Percentiles rank a stretch among this genome's conserved stretches.
Conservation (phyloP, 257 asterid genomes). For the Lithospermum erythrorhizon region DNA sequence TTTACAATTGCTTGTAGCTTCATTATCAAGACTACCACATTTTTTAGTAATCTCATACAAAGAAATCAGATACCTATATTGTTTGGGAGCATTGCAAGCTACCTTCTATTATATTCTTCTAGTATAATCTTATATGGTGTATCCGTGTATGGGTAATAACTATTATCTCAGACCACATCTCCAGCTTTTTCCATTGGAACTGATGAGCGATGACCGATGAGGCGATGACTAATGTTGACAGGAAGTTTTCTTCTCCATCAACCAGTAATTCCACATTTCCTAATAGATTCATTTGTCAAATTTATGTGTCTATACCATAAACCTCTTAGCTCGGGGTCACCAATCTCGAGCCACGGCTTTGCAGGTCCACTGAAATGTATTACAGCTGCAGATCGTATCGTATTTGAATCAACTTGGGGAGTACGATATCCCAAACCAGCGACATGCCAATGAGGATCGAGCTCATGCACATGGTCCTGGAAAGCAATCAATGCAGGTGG, state of each 20-base stretch:
- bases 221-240: neutral
- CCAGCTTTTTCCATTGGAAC: no score
- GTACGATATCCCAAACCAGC: slow-evolving; percentile 59
- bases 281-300: slow-evolving; percentile 43
- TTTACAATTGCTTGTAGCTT: no score
- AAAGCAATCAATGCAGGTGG: slow-evolving; percentile 80
- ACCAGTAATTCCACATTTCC: slow-evolving; percentile 44
- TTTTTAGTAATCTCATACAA: no score
- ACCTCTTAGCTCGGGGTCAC: slow-evolving; percentile 38
- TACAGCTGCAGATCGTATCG: slow-evolving; percentile 46
- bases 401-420: slow-evolving; percentile 16
- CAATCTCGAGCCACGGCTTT: slow-evolving; percentile 84
- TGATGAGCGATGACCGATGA: no score
- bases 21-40: no score
- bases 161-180: slow-evolving; percentile 10
- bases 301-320: slow-evolving; percentile 66
- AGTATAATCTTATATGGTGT: no score
- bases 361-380: slow-evolving; percentile 88
- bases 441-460: slow-evolving; percentile 64
- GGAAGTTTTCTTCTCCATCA: slow-evolving; percentile 22
- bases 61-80: no score
- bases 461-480: slow-evolving; percentile 48
- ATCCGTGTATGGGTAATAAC: no score
- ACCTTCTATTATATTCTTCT: no score
- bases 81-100: no score